phyloP scores from a whole-genome alignment of 2,329 filamentous ascomycete genomes.

The Samsoniella hepiali region DNA sequence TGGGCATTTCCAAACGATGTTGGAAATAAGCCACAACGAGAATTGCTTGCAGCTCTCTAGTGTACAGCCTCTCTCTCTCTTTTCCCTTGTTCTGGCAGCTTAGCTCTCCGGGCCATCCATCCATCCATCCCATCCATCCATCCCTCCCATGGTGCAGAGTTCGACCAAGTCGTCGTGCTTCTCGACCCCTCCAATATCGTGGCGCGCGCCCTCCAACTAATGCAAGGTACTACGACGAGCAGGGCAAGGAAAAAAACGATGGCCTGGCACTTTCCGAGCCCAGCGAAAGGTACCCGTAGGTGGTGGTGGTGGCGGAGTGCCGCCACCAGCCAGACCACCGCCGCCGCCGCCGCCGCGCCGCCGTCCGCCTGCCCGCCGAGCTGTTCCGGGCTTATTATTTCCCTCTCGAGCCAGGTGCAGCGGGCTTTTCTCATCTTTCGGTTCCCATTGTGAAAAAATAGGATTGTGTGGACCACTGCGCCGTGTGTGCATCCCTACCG shows the following conservation, averaged over 20 bases:
- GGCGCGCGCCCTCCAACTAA: not conserved
- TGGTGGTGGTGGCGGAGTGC: not conserved
- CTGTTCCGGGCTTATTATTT: not conserved
- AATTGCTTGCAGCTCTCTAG: not conserved
- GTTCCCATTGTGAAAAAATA: not conserved
- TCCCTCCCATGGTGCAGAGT: not conserved
- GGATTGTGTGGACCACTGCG: not conserved
- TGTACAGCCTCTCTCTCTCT: no score
- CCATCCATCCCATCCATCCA: not conserved
- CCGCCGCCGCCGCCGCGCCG: not conserved
- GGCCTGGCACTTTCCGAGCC: not conserved
- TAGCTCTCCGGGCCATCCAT: not conserved
- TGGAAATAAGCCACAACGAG: not conserved
- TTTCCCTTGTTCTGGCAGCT: not conserved
- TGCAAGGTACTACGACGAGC: not conserved
- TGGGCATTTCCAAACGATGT: not conserved
- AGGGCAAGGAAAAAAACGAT: not conserved
- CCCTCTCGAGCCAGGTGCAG: no score
- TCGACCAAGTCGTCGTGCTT: not conserved
- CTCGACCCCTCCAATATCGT: not conserved
- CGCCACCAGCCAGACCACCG: not conserved
- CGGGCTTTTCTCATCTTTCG: no score
- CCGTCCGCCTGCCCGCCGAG: not conserved
- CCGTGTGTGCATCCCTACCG: no score
- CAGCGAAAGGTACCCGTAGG: conserved; percentile 1